Base-by-base conservation (phyloP, 352 stramenopile genomes). In the Globisporangium rhizosaccharum region DNA sequence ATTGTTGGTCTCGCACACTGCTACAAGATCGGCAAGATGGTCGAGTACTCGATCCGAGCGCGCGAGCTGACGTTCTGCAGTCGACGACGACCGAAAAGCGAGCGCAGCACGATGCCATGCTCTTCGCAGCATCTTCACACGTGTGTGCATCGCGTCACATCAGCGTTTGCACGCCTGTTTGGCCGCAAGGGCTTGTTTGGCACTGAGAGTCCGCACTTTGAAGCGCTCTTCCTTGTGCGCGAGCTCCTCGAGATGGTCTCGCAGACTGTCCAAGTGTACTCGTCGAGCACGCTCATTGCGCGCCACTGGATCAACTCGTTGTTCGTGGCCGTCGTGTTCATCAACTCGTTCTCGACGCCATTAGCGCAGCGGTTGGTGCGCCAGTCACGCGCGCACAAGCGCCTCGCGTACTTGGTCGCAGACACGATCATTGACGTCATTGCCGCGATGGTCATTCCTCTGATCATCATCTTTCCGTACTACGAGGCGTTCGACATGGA, bases 381-480 rank as follows among this genome's bases (percentile, higher is more conserved):
- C 18, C 53, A 26, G 14, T 50, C 53, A 2, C 17, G 23, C 2
- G 59, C 61, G 2, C 23, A 48, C 5, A 58, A 70, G 41, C 61
- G 67, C 0, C 25, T 74, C 2, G 3, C 55, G n/a, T 70, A 61
- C n/a, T 33, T 75, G 20, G 14, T 33, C 8, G 25, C 62, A 14
- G 65, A 73, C 36, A 50, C 67, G 11, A 1, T 62, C 2, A 48
- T 76, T 2, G 59, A 73, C 26, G 25, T 54, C 2, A 46, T 25
- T 9, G 57, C 56, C 6, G 44, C 48, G 1, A 63, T 73, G 33
- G 57, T 70, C 9, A 55, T 76, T 14, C 42, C 53, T 2, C 41
- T 59, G 1, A 52, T 59, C 42, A 30, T 59, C 26, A 30, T 59
- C 14, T 6, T 52, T n/a, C 53, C 53, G 42, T 59, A 59, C 30